A percentile compares a stretch with the other conserved stretches of the same genome.
Evolutionary conservation across 2,329 filamentous ascomycete species (phyloP).

Genomic region (Alternaria burnsii): DNA sequence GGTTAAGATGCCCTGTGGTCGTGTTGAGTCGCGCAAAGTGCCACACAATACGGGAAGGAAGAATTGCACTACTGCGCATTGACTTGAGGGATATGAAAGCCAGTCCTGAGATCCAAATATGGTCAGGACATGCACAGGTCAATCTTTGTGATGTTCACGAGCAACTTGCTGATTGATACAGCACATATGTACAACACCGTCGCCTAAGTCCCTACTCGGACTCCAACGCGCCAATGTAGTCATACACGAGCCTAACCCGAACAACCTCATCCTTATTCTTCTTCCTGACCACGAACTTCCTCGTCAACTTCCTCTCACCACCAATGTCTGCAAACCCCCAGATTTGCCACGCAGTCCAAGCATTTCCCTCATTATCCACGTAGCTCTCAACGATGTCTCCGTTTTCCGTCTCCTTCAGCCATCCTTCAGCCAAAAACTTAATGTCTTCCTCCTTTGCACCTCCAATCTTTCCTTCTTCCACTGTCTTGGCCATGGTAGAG

Average conservation of each 20-base stretch:
- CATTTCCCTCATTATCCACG: slow-evolving; percentile 44
- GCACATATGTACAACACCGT: background rate
- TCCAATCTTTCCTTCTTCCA: slow-evolving; percentile 33
- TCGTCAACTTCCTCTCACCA: slow-evolving; percentile 42
- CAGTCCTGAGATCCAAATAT: background rate
- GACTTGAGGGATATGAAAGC: slow-evolving; percentile 12
- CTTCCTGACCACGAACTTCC: slow-evolving; percentile 47
- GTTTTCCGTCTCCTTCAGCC: slow-evolving; percentile 40
- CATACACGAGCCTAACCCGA: slow-evolving; percentile 46
- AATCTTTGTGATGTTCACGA: background rate
- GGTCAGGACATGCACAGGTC: background rate
- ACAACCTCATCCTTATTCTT: slow-evolving; percentile 39
- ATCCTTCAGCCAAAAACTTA: slow-evolving; percentile 37
- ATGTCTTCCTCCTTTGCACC: slow-evolving; percentile 32
- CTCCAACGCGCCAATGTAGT: slow-evolving; percentile 39
- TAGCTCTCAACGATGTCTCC: slow-evolving; percentile 47
- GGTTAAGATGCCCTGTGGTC: background rate
- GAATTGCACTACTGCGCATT: slow-evolving; percentile 2
- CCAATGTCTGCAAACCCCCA: slow-evolving; percentile 47
- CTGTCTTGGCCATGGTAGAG: slow-evolving; percentile 42
- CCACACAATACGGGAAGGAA: slow-evolving; percentile 1
- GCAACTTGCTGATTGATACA: background rate
- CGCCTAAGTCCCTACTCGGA: background rate
- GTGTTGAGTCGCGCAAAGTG: slow-evolving; percentile 8
- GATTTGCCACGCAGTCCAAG: slow-evolving; percentile 49